Base-by-base conservation (phyloP, 176 grass and related monocot species). In the Elaeis guineensis region DNA sequence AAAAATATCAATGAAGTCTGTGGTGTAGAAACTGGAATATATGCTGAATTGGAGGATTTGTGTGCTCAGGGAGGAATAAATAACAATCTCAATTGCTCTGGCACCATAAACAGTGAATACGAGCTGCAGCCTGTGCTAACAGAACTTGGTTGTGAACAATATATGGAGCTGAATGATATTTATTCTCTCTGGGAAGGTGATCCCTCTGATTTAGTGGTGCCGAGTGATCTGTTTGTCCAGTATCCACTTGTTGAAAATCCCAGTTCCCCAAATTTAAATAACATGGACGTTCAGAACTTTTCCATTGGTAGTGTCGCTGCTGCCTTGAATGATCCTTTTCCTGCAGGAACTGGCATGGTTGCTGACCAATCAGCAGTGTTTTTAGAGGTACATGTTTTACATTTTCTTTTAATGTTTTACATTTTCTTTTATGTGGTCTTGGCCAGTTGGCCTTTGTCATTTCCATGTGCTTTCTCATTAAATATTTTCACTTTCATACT, bases 91-190 rank as follows among this genome's bases (percentile, higher is more conserved):
- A 19, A 57, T 21, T 63, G 65, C 17, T 4, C 65, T 48, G 55
- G 49, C 55, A 48, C 54, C 29, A 21, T 21, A 6, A 22, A 12
- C 6, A 11, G 29, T 49, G 59, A 69, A 51, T 53, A 53, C 39
- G 20, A 3, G 6, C 20, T 55, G 3, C n/a, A 80, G 11, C 65
- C 60, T 16, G 23, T 72, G 5, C 44, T 64, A 20, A 52, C 73
- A 28, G 70, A 78, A 70, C 22, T 87, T 32, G 70, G 60, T 0
- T 16, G 20, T 0, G 69, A 83, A 30, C 58, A 98, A 19, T 92
- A 50, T 70, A 2, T 89, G 5, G 81, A 85, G 55, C 67, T 92
- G 25, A 82, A 81, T 57, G 84, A 89, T 70, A 52, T 98, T 52
- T 32, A 9, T 6, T 85, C 64, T 69, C 25, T 16, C 17, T 59